Conservation (phyloP, 495 filamentous ascomycete genomes). For the Neurospora sp. region DNA sequence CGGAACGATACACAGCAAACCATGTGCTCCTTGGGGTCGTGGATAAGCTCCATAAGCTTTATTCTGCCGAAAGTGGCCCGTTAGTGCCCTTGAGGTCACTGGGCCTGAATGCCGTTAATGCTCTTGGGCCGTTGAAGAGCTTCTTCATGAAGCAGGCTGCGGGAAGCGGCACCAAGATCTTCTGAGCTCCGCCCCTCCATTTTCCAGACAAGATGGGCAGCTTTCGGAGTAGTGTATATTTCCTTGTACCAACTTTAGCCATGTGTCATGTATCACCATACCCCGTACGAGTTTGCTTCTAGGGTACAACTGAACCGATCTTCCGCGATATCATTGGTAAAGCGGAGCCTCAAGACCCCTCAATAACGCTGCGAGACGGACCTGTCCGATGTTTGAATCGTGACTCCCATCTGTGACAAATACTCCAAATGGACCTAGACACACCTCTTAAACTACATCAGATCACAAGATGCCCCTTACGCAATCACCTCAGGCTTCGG, state of each 20-base stretch:
- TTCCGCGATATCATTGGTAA: background rate
- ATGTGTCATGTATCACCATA: background rate
- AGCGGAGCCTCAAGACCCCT: background rate
- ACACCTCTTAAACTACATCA: background rate
- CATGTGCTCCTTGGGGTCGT: slow-evolving; percentile 79
- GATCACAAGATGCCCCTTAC: background rate
- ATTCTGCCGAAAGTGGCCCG: slow-evolving; percentile 62
- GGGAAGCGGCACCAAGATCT: slow-evolving; percentile 42
- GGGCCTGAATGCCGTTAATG: slow-evolving; percentile 68
- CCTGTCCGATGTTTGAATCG: background rate
- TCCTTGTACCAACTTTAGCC: background rate
- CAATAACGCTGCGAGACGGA: background rate
- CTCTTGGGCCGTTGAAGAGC: slow-evolving; percentile 65
- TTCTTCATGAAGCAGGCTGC: slow-evolving; percentile 88
- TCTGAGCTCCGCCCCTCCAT: slow-evolving; percentile 13
- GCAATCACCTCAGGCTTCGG: background rate
- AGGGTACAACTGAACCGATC: background rate
- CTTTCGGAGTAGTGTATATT: background rate
- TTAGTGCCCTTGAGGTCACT: slow-evolving; percentile 66
- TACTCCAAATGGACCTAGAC: background rate
- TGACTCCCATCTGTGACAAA: background rate
- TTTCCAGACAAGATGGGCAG: background rate
- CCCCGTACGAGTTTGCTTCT: background rate
- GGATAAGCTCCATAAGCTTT: slow-evolving; percentile 91
- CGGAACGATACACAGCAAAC: slow-evolving; percentile 70